Evolutionary conservation across 441 rosid genomes (phyloP), one percentile per base, ranked within the genome.

Genomic region (Mallotus repandus): DNA sequence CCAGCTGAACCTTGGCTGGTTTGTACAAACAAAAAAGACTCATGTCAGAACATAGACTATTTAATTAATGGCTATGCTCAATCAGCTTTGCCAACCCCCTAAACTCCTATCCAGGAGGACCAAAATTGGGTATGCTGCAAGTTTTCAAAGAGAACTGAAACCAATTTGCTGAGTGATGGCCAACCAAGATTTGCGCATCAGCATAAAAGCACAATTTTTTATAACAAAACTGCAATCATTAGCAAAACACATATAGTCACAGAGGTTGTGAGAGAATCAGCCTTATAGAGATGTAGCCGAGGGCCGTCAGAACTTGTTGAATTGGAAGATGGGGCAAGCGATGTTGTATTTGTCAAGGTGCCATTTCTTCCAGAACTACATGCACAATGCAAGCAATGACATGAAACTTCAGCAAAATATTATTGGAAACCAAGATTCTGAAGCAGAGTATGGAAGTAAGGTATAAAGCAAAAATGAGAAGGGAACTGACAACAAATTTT

Each of bases 321-420:
- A 77, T 93, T 90, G 22, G 96, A 81, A 0, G 97, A 95, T 25
- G 99, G 97, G 5, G 94, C 98, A 58, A 88, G 79, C 2, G 90
- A 82, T 46, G 91, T 85, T 68, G 81, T 81, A 55, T 91, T 93
- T 59, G 84, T 82, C 41, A 81, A 69, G 68, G 97, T 91, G 77
- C 85, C 85, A 71, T 91, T 91, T 86, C 88, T 86, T 73, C 94
- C 89, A 19, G 73, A 75, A 75, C 99, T 93, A 69, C 86, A 87
- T 12, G 59, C 5, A 68, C 66, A 76, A 74, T 32, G 71, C 21
- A 54, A 73, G 22, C 35, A 68, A 5, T 13, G 67, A 54, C 18
- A 18, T 35, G 48, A 66, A 55, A 57, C 45, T 53, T 83, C 59
- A 84, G 71, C 50, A 61, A 66, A 21, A 49, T 49, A 63, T 48